Base-by-base conservation (phyloP, 1,139 yeast genomes). In the Suhomyces choctaworum region DNA sequence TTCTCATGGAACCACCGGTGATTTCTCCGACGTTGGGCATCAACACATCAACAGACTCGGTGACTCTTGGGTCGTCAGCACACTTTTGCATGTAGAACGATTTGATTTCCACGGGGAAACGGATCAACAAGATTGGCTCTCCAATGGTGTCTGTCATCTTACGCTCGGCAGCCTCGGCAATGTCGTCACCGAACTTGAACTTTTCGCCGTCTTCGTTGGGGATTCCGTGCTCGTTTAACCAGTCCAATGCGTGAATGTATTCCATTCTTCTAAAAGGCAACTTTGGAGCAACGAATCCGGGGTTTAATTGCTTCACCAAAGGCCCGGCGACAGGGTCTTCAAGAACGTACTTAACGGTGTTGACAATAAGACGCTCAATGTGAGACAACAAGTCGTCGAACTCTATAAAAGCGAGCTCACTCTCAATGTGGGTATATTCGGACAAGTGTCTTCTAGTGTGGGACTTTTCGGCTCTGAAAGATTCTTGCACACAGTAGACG, bases 11-110 rank as follows among this genome's bases (percentile, higher is more conserved):
- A 41, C 98, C 98, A 64, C 98, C 98, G 31, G 95, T 86, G 56
- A 92, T 85, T 69, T 90, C 97, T 61, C 98, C 98, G 39, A 92
- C 98, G 56, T 87, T 90, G 54, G 98, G 98, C 96, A 92, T 90
- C 61, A 92, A 76, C 24, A 94, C 96, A 65, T 92, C 99, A 31
- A 92, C 97, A 32, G 96, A 86, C 66, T 94, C 98, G 36, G 98
- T 92, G 54, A 92, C 97, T 58, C 96, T 80, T 46, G 82, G 82
- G 58, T 92, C 97, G 55, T 88, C 97, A 11, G 66, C 59, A 64
- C 96, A 88, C 65, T 83, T 88, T 70, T 85, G 82, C 98, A 92
- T 92, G 80, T 92, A 92, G 76, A 92, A 92, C 4, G 97, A 88
- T 69, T 94, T 92, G 71, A 92, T 87, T 62, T 84, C 97, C 36